Evolutionary conservation across 2,329 filamentous ascomycete species (phyloP), one percentile per base, ranked within the genome.

Genomic region (Cercospora janseana): DNA sequence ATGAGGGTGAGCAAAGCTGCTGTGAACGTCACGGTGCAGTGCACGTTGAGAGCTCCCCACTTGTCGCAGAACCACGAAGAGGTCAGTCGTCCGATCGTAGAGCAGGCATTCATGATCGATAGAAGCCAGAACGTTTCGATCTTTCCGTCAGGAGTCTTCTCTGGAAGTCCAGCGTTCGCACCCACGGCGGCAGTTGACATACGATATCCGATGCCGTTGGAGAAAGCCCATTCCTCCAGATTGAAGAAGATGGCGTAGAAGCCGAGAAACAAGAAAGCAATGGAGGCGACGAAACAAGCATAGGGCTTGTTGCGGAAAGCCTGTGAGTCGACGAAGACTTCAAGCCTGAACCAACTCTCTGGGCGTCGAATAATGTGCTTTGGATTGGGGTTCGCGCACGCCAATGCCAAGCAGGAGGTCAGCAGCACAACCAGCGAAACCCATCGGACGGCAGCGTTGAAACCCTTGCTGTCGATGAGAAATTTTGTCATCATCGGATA

Each of bases 181-280:
- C 60, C 57, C n/a, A 57, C 56, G 8, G 48, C 15, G 15, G 35
- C 48, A 12, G 51, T 46, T 12, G 56, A 43, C 9, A 67, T 63
- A 8, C 57, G 55, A 43, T 63, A 69, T 13, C 72, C 74, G 31
- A 73, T 69, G 6, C 72, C 72, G 18, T 60, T 61, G 8, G 65
- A 58, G 12, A 72, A 67, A 15, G 75, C 75, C 75, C 75, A 78
- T 64, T 77, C 75, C 60, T 77, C 74, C 23, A 78, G 69, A 52
- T 76, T 77, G 67, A 78, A 78, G 64, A 77, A 77, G 15, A 78
- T 64, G 3, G 73, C 70, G 53, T 78, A 78, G 60, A 77, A 78
- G 16, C 75, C 75, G 41, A 77, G 69, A 66, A 77, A 78, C 38
- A 77, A 64, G 54, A 75, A 72, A 1, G 69, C 66, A n/a, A 77